phyloP scores from a whole-genome alignment of 2,329 filamentous ascomycete species.

The Aspergillus costaricaensis region DNA sequence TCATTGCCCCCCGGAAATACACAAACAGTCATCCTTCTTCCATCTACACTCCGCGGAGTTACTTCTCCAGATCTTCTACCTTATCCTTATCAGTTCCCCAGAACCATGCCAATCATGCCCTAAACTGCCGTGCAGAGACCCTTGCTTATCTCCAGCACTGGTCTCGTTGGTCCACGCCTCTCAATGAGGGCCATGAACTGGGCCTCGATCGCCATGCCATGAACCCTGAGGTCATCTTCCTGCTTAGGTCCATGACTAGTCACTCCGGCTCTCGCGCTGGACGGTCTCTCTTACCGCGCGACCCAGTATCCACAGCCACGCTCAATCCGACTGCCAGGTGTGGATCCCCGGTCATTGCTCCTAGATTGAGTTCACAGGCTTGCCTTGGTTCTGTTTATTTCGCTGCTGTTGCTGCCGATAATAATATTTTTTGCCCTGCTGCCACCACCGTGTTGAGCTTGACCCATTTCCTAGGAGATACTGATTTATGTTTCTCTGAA shows the following conservation, averaged over 20 bases:
- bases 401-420: not conserved
- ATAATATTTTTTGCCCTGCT: not conserved
- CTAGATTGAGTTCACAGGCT: slow-evolving; percentile 3
- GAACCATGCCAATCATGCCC: slow-evolving; percentile 3
- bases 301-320: slow-evolving; percentile 6
- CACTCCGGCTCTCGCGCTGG: not conserved
- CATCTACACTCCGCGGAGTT: slow-evolving; percentile 6
- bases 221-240: slow-evolving; percentile 11
- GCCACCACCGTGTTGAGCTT: too few species aligned
- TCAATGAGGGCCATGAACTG: not conserved
- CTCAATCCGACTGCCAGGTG: not conserved
- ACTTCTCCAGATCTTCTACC: slow-evolving; percentile 1
- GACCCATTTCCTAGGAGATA: not conserved
- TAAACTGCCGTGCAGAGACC: slow-evolving; percentile 7
- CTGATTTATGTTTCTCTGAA: not conserved
- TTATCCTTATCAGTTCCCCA: slow-evolving; percentile 6
- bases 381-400: slow-evolving; percentile 5
- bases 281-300: not conserved
- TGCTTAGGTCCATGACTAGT: not conserved
- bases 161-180: not conserved
- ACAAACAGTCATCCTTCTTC: not conserved
- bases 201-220: slow-evolving; percentile 6
- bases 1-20: not conserved
- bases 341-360: not conserved
- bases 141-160: slow-evolving; percentile 3